Evolutionary conservation across 768 basidiomycete genomes (phyloP), one percentile per base, ranked within the genome.

Genomic region (Krasilnikovozyma curviuscula): DNA sequence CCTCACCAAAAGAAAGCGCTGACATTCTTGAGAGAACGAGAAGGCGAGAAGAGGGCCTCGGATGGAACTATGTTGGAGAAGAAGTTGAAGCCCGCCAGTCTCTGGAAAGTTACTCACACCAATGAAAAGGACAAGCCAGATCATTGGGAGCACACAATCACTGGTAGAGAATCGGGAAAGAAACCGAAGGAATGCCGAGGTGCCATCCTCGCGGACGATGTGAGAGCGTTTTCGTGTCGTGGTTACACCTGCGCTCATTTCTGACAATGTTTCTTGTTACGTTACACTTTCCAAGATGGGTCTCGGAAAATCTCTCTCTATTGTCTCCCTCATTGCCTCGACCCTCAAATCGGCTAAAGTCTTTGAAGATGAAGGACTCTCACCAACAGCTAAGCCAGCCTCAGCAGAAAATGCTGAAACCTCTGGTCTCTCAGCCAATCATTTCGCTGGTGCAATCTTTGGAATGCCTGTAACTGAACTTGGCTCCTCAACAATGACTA

Each of bases 1-100:
- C 85, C 91, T 18, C 93, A 98, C 70, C 93, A 98, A 67, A 91
- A 88, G 67, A 91, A 91, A 64, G 93, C 91, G 21, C 71, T 98
- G 18, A 86, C 91, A 1, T 98, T 98, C 66, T 69, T 98, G 42
- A 71, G 95, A 18, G 84, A 93, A 59, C 75, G 93, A 25, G 70
- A 61, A 78, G 82, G 61, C n/a, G 65, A 66, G 41, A 52, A 56
- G 37, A 59, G 59, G 41, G 49, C 61, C 52, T 42, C 55, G 29
- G 54, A 57, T 16, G 56, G 61, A 43, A 31, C 34, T 27, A n/a
- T 54, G 44, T 47, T 47, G 27, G 40, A 23, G 30, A 47, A 48
- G 30, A 35, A 35, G 29, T 41, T 16, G 55, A 28, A 43, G 21
- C 54, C 47, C 24, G 49, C 49, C 6, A 57, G 48, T 37, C 54